These are phyloP conservation scores for Suillus plorans DNA, from an alignment of 768 basidiomycete genomes.

Conservation along the genomic window DNA sequence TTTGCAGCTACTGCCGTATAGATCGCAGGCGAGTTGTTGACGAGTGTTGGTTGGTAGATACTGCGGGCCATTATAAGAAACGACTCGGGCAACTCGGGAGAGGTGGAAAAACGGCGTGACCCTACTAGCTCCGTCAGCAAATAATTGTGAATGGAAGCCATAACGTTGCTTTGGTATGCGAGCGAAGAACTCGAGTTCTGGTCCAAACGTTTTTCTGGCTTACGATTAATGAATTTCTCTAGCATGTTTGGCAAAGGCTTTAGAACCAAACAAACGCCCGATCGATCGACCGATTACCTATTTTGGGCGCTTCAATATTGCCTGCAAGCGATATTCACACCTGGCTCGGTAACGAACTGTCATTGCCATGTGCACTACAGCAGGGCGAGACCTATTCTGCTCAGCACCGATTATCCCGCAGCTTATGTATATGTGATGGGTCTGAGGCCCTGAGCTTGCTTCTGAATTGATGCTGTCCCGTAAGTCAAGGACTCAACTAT, in stretches of 20 bases:
- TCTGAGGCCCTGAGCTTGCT: neutral
- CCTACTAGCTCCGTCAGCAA: neutral
- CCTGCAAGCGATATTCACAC: neutral
- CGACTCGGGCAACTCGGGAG: neutral
- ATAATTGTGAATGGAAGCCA: neutral
- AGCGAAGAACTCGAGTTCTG: neutral
- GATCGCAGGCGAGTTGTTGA: neutral
- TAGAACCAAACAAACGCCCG: constrained; percentile 9
- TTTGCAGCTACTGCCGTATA: neutral
- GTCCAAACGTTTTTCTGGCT: neutral
- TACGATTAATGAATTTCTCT: neutral
- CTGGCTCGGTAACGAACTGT: neutral
- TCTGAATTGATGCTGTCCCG: neutral
- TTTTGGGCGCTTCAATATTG: neutral
- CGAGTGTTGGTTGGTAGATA: neutral
- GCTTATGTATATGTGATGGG: neutral
- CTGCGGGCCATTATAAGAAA: neutral
- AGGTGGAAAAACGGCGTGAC: neutral
- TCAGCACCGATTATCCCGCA: neutral
- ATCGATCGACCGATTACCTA: neutral
- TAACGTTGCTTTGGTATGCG: neutral
- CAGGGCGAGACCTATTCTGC: neutral
- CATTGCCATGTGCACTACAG: no score
- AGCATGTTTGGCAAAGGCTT: constrained; percentile 10
- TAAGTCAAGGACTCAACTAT: neutral